These are phyloP conservation scores for Leccinum imitatum DNA, from an alignment of 768 basidiomycete genomes.

Conservation along the genomic window DNA sequence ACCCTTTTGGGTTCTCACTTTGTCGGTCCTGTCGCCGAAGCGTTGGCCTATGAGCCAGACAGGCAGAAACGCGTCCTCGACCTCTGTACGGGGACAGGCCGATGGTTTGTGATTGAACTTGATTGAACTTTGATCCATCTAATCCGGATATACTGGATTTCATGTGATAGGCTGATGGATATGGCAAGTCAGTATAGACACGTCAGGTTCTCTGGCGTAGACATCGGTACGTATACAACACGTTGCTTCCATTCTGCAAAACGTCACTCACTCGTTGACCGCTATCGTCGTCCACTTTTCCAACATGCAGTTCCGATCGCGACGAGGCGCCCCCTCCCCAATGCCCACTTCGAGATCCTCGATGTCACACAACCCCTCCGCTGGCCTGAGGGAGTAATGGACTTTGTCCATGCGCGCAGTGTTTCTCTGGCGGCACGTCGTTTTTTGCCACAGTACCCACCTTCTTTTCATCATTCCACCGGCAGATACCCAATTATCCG, in stretches of 20 bases:
- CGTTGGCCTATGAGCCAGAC: conserved; percentile 42
- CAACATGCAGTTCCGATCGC: conserved; percentile 61
- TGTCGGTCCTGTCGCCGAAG: conserved; percentile 56
- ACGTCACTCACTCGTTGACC: conserved; percentile 12
- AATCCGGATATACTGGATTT: conserved; percentile 12
- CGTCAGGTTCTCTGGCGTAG: conserved; percentile 66
- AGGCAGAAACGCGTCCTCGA: conserved; percentile 61
- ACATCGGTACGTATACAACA: conserved; percentile 59
- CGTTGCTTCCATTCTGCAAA: conserved; percentile 12
- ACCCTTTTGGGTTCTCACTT: conserved; percentile 55
- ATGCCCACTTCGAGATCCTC: conserved; percentile 66
- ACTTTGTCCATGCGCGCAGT: conserved; percentile 65
- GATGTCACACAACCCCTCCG: conserved; percentile 55
- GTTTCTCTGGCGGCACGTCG: conserved; percentile 61
- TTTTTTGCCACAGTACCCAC: not conserved
- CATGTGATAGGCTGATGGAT: conserved; percentile 61
- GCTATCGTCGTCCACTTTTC: conserved; percentile 5
- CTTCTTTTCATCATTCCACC: conserved; percentile 17
- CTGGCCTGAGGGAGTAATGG: conserved; percentile 55
- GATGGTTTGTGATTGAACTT: conserved; percentile 50
- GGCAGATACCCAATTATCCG: conserved; percentile 56
- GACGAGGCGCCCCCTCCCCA: conserved; percentile 56
- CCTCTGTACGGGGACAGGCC: conserved; percentile 73
- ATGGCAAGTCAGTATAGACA: conserved; percentile 67
- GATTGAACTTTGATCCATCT: conserved; percentile 19